Conservation (phyloP, 345 rosid species). For the Physaria fendleri region DNA sequence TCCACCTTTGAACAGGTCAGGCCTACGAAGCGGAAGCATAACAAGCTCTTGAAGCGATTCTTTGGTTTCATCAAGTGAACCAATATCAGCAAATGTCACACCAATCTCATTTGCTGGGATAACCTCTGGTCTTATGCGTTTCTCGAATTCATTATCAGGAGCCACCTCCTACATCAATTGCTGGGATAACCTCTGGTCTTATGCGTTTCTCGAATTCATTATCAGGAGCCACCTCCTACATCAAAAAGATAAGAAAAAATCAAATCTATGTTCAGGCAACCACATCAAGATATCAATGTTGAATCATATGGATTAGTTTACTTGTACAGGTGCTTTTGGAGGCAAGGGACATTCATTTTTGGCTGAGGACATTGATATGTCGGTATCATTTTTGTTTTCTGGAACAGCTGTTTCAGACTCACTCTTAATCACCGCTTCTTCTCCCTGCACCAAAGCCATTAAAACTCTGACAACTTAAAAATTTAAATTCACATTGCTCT, state of each 20-base stretch:
- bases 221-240: slow-evolving; percentile 77
- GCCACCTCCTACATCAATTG: slow-evolving; percentile 62
- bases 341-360: slow-evolving; percentile 61
- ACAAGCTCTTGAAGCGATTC: slow-evolving; percentile 98
- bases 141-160: slow-evolving; percentile 97
- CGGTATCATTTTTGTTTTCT: slow-evolving; percentile 19
- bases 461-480: neutral
- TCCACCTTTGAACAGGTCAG: slow-evolving; percentile 96
- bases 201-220: slow-evolving; percentile 95
- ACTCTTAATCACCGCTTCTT: slow-evolving; percentile 31
- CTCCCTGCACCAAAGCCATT: slow-evolving; percentile 33
- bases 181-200: slow-evolving; percentile 98
- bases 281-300: neutral
- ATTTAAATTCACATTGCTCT: slow-evolving; percentile 1
- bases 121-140: slow-evolving; percentile 97
- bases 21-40: slow-evolving; percentile 98
- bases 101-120: slow-evolving; percentile 95
- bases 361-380: slow-evolving; percentile 28
- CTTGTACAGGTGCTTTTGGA: slow-evolving; percentile 58
- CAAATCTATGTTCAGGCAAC: neutral
- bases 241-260: neutral
- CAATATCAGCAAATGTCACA: slow-evolving; percentile 95
- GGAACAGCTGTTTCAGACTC: slow-evolving; percentile 35
- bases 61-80: slow-evolving; percentile 82
- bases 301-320: neutral